Base-by-base conservation (phyloP, 768 basidiomycete genomes). In the Lactarius sp. region DNA sequence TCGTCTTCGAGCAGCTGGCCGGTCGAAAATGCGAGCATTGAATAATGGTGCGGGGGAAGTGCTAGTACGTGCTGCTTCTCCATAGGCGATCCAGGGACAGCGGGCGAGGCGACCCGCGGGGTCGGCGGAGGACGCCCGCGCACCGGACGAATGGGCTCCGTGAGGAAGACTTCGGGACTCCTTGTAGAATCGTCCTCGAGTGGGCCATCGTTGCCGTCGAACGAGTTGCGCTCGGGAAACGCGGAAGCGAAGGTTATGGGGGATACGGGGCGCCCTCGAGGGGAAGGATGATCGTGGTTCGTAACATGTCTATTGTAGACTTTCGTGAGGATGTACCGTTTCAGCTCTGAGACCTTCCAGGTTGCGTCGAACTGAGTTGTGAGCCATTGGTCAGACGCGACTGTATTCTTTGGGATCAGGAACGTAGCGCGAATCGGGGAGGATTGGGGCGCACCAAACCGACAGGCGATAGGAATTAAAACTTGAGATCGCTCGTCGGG, bases 311-410 rank as follows among this genome's bases (percentile, higher is more conserved):
- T 54, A 71, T 78, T 69, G 39, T 82, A 75, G 67, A 83, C 84
- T 68, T 82, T 87, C 1, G 81, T 73, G 49, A 90, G 79, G 31
- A 89, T 73, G 77, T 81, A 83, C 37, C 79, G 77, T 67, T 90
- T 91, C 37, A 86, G 76, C 36, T 87, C 80, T 16, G 78, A 78
- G 46, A 89, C 77, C 68, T 83, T 84, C 81, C 83, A 87, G 36
- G 74, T 67, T 3, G 82, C 77, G 62, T 85, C 81, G 70, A 87
- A 70, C 70, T 87, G 85, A 13, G 88, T 88, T n/a, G 85, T 75
- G 52, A 90, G 75, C 88, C 88, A 91, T 74, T 88, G 87, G 72
- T 91, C 89, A 68, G 84, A 81, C 0, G 85, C 82, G 27, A 90
- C 88, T 73, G 59, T 2, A 34, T 3, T 52, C 20, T 31, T 49